Percentiles rank a stretch among this genome's conserved stretches.
Evolutionary conservation across 768 basidiomycete species (phyloP).

Genomic region (Mycena epipterygia): DNA sequence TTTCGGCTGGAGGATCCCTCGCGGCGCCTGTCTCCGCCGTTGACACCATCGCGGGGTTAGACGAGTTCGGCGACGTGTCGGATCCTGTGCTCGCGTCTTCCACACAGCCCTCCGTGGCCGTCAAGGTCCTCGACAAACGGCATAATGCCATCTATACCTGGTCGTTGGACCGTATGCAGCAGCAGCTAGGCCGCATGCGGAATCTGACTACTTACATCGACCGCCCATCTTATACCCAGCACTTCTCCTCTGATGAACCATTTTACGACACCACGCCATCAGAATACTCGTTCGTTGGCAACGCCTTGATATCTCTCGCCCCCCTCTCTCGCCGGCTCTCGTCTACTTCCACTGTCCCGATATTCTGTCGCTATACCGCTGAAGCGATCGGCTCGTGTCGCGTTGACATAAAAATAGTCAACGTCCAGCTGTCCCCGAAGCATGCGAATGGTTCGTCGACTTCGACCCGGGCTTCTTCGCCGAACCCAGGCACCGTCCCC

Average conservation of each 20-base stretch:
- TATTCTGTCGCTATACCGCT: constrained; percentile 94
- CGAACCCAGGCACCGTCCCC: constrained; percentile 74
- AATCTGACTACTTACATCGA: constrained; percentile 92
- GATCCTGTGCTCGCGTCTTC: constrained; percentile 81
- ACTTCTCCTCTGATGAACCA: constrained; percentile 93
- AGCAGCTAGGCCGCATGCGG: constrained; percentile 93
- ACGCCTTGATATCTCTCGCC: constrained; percentile 84
- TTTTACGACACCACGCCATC: constrained; percentile 93
- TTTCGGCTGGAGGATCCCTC: constrained; percentile 86
- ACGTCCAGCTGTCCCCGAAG: constrained; percentile 72
- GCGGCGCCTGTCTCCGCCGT: constrained; percentile 86
- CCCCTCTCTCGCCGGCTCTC: constrained; percentile 84
- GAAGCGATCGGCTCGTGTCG: constrained; percentile 97
- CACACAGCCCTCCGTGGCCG: constrained; percentile 85
- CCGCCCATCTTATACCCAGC: constrained; percentile 92
- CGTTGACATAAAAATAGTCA: constrained; percentile 85
- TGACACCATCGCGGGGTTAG: constrained; percentile 88
- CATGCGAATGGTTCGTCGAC: constrained; percentile 71
- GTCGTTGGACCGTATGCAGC: constrained; percentile 90
- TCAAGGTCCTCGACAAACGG: constrained; percentile 93
- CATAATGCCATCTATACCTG: constrained; percentile 92
- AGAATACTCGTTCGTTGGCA: constrained; percentile 94
- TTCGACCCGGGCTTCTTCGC: constrained; percentile 83
- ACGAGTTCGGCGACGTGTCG: constrained; percentile 94
- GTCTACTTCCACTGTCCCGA: constrained; percentile 82